Percentiles rank a stretch among this genome's conserved stretches.
Conservation (phyloP, 129 eudicot genomes). For the Gnaphalium uliginosum region DNA sequence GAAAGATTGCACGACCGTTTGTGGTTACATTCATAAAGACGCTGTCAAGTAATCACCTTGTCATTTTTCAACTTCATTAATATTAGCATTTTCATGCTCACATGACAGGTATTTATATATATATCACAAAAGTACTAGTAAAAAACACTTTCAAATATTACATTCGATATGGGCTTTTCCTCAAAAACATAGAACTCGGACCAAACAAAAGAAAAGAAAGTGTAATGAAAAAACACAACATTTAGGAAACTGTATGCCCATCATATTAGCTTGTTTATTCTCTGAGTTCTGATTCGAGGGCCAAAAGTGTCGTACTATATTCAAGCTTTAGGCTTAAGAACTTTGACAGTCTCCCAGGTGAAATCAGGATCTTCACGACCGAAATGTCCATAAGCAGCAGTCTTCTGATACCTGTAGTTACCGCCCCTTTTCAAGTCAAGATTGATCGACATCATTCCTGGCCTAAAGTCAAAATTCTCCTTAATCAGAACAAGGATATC, state of each 20-base stretch:
- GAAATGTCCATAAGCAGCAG: constrained; percentile 78
- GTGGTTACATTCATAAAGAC: constrained; percentile 72
- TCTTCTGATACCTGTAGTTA: constrained; percentile 72
- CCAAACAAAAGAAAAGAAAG: constrained; percentile 15
- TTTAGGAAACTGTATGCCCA: constrained; percentile 14
- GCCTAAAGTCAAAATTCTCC: constrained; percentile 81
- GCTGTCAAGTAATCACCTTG: not conserved
- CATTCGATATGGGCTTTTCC: constrained; percentile 15
- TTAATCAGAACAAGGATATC: constrained; percentile 61
- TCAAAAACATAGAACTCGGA: constrained; percentile 12
- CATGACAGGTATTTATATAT: not conserved
- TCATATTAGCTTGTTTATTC: constrained; percentile 37
- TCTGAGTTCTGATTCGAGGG: constrained; percentile 6
- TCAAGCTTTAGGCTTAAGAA: constrained; percentile 62
- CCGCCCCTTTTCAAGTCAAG: constrained; percentile 76
- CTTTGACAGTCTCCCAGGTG: constrained; percentile 80
- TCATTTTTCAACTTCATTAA: constrained; percentile 5
- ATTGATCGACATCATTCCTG: constrained; percentile 71
- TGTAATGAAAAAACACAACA: constrained; percentile 27
- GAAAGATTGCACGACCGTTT: constrained; percentile 86
- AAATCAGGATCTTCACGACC: constrained; percentile 80
- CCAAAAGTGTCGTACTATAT: constrained; percentile 6
- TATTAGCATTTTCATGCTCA: not conserved
- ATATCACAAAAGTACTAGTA: constrained; percentile 15
- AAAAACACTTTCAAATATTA: constrained; percentile 9